These are phyloP conservation scores for Hansenula lynferdii DNA, from an alignment of 1,139 yeast species.

Conservation along the genomic window DNA sequence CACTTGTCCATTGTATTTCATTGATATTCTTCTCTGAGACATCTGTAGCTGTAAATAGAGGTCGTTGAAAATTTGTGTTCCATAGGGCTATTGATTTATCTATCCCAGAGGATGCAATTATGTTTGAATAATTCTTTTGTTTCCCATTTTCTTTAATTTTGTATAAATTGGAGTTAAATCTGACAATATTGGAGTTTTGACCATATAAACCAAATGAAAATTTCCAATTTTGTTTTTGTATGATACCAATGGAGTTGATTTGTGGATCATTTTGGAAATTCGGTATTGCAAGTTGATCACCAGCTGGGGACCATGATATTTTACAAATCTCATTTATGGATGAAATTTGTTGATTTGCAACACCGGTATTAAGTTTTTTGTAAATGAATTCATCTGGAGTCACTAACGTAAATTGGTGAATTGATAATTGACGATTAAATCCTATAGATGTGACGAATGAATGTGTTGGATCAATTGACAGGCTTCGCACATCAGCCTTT, in stretches of 20 bases:
- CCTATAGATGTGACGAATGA: constrained; percentile 45
- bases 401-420: constrained; percentile 22
- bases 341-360: constrained; percentile 10
- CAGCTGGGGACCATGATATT: constrained; percentile 93
- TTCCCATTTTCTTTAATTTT: too few relatives aligned
- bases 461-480: constrained; percentile 48
- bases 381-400: constrained; percentile 32
- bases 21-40: constrained; percentile 57
- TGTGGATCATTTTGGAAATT: constrained; percentile 94
- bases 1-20: constrained; percentile 68
- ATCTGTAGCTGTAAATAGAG: constrained; percentile 66
- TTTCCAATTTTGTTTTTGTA: constrained; percentile 35
- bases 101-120: constrained; percentile 84
- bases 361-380: constrained; percentile 13
- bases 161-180: constrained; percentile 43
- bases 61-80: constrained; percentile 75
- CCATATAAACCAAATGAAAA: constrained; percentile 50
- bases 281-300: constrained; percentile 91
- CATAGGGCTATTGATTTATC: constrained; percentile 81
- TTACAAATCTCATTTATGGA: constrained; percentile 9
- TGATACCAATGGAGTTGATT: constrained; percentile 15
- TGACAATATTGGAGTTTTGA: constrained; percentile 52
- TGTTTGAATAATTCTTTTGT: constrained; percentile 35
- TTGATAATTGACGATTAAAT: constrained; percentile 35
- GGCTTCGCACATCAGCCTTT: constrained; percentile 37